A percentile compares a stretch with the other conserved stretches of the same genome.
Evolutionary conservation across 495 filamentous ascomycete species (phyloP).

Genomic region (Penicillium canescens): DNA sequence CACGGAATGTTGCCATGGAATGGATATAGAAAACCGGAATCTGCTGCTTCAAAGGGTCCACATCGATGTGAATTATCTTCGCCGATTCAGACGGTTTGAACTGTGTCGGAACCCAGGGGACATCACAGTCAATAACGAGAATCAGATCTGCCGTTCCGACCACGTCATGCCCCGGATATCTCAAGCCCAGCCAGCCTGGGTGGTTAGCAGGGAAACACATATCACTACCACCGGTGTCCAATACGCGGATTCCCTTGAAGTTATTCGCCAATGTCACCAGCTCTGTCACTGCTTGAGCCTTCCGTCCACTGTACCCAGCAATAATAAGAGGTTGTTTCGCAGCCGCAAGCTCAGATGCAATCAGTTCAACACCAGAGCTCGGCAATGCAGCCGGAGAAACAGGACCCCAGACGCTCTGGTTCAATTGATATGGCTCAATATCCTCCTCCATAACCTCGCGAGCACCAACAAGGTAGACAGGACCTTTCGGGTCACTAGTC

Average conservation of each 20-base stretch:
- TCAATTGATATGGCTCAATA: constrained; percentile 74
- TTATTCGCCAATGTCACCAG: constrained; percentile 77
- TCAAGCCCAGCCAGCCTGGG: constrained; percentile 68
- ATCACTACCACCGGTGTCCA: constrained; percentile 89
- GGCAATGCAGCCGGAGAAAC: constrained; percentile 77
- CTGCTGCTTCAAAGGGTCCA: constrained; percentile 83
- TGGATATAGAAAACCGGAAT: constrained; percentile 83
- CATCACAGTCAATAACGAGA: constrained; percentile 81
- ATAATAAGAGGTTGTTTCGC: constrained; percentile 79
- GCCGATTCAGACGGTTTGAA: constrained; percentile 55
- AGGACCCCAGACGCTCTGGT: constrained; percentile 73
- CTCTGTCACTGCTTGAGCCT: constrained; percentile 65
- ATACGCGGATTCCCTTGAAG: constrained; percentile 75
- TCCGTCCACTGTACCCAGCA: constrained; percentile 81
- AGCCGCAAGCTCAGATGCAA: constrained; percentile 67
- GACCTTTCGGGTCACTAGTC: constrained; percentile 75
- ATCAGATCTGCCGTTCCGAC: constrained; percentile 83
- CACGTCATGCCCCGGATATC: constrained; percentile 72
- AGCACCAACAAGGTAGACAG: constrained; percentile 82
- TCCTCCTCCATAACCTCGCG: constrained; percentile 94
- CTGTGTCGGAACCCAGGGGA: constrained; percentile 69
- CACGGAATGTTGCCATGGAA: constrained; percentile 72
- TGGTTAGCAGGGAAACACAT: constrained; percentile 95
- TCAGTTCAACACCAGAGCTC: constrained; percentile 59
- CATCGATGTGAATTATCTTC: constrained; percentile 79